Evolutionary conservation across 169 alveolate genomes (phyloP).

Genomic region (Amoebophrya sp.): DNA sequence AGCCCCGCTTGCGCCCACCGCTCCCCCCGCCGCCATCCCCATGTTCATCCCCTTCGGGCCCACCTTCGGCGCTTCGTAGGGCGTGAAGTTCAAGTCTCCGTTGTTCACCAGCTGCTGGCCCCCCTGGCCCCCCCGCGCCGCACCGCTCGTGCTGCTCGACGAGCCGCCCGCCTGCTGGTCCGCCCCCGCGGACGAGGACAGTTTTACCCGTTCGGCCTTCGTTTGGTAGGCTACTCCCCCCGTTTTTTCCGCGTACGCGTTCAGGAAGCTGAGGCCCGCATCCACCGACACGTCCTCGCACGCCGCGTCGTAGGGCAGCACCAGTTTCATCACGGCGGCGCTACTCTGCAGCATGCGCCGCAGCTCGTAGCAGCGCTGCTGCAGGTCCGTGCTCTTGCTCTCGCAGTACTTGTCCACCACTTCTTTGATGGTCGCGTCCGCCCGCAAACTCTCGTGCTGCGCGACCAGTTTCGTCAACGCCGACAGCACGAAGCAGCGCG

Average conservation of each 20-base stretch:
- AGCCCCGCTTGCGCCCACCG: no score
- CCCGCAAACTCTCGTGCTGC: not conserved
- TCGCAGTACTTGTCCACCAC: not conserved
- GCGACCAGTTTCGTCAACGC: conserved; percentile 22
- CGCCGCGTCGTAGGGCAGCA: conserved; percentile 35
- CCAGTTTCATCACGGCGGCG: not conserved
- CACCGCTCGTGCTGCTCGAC: not conserved
- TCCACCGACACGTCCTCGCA: conserved; percentile 36
- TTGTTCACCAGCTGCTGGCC: no score
- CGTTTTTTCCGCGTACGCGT: not conserved
- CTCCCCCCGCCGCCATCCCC: no score
- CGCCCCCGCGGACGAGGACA: not conserved
- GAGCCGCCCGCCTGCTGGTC: no score
- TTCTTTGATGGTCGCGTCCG: not conserved
- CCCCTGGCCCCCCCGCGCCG: not conserved
- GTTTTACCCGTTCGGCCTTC: not conserved
- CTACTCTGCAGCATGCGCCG: not conserved
- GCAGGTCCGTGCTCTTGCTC: not conserved
- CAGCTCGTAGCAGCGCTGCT: not conserved
- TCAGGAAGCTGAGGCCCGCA: conserved; percentile 20
- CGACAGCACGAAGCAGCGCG: conserved; percentile 20
- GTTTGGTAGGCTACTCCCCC: not conserved
- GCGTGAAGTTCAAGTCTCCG: not conserved
- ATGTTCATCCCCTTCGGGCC: no score
- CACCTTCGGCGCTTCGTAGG: not conserved